Base-by-base conservation (phyloP, 495 filamentous ascomycete genomes). In the Baudoinia panamericana region DNA sequence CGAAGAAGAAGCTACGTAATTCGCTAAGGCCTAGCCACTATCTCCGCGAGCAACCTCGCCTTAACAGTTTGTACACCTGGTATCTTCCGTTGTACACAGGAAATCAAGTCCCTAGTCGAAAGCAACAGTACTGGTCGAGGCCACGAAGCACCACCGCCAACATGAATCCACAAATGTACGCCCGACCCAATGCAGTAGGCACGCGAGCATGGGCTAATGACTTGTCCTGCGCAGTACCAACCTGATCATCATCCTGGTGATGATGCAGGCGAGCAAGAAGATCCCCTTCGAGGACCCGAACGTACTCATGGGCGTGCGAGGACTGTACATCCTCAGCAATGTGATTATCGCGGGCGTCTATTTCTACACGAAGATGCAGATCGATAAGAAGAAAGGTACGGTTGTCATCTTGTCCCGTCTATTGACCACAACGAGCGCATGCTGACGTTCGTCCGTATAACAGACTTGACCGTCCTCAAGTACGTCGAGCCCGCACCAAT, bases 261-360 rank as follows among this genome's bases (percentile, higher is more conserved):
- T 95, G 79, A 95, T 96, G 86, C 90, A 96, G 67, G 73, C 86
- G 41, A 78, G 90, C 43, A 97, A 97, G 73, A 82, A 79, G 67
- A 77, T 97, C 38, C 84, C 85, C 31, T 93, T 96, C 59, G 92
- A 97, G 10, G 78, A 97, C 53, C 85, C 88, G 10, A 70, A 74
- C 39, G 82, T 90, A 20, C 75, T 97, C 47, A 80, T 84, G 53
- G 62, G 71, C 28, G 80, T 94, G 48, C 90, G 90, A 57, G 80
- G 65, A 22, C 58, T 80, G 52, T 97, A 97, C 61, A 56, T 88
- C 34, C 55, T 82, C 53, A 93, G 86, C 57, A 96, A 97, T 58
- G 26, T 95, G 38, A 72, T 96, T 61, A 96, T 96, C 54, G 54
- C 80, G 46, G 64, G 70, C 36, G 64, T 96, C 56, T 90, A 93